Base-by-base conservation (phyloP, 139 green algal species). In the Auxenochlorella pyrenoidosa region DNA sequence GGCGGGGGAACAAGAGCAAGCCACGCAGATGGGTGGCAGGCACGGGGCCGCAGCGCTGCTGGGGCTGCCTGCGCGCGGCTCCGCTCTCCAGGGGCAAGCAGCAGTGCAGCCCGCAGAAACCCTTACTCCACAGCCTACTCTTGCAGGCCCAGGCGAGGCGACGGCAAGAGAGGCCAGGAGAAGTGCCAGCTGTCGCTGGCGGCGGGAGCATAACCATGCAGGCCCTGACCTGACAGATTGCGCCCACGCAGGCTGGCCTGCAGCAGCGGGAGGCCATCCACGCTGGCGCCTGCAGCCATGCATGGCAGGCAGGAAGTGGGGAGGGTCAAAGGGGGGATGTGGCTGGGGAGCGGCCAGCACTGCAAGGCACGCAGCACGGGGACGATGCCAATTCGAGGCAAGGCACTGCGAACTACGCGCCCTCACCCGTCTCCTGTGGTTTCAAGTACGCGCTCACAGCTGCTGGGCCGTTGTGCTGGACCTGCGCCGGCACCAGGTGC, bases 401-500 rank as follows among this genome's bases (percentile, higher is more conserved):
- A 51, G 73, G 15, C 24, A 59, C 24, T 22, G 15, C 44, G 19
- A 59, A 54, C 2, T 34, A 4, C 38, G 13, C 13, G 51, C 40
- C 36, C 78, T 15, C 68, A 82, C 87, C 87, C 73, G 87, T 72
- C 2, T 34, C 12, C 28, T 44, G 38, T 1, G 87, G 87, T n/a
- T 38, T 71, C 22, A 90, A 90, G 58, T 86, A 90, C 5, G 32
- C n/a, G 28, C 38, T 36, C 32, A 87, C 87, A 13, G 58, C 68
- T 26, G 87, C 87, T 36, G 68, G 28, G 24, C 87, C 87, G 79
- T 88, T 76, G 80, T 88, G 47, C 58, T 84, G 82, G 3, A 90
- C 77, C 15, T 58, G 63, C 18, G 83, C 88, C 0, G 72, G 87
- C 28, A 90, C 34, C 22, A 85, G 80, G 82, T 90, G 87, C 28